phyloP scores from a whole-genome alignment of 176 grass and related monocot genomes.

The Eremochloa ophiuroides region DNA sequence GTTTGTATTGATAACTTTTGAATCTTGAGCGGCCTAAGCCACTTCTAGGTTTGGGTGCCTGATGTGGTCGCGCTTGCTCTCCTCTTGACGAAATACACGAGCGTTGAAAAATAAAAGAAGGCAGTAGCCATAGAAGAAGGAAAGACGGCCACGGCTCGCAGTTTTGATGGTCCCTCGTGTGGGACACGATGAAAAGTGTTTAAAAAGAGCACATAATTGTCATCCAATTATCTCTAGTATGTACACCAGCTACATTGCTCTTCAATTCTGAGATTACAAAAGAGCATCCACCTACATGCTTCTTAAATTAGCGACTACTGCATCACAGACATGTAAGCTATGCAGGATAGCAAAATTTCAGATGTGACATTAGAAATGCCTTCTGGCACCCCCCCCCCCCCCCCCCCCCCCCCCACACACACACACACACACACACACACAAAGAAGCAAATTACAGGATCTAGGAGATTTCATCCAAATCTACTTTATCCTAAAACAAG shows the following conservation, averaged over 20 bases:
- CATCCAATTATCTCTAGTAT: neutral
- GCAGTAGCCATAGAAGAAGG: neutral
- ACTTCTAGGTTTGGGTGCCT: too few species aligned
- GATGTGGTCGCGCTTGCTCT: too few species aligned
- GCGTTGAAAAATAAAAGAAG: neutral
- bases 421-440: too few species aligned
- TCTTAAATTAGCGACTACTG: neutral
- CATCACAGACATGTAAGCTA: neutral
- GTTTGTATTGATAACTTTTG: too few species aligned
- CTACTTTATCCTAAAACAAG: conserved; percentile 9
- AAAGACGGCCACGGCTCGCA: neutral
- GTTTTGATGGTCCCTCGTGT: neutral
- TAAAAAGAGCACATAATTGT: neutral
- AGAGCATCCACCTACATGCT: neutral
- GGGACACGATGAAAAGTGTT: neutral
- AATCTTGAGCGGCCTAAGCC: too few species aligned
- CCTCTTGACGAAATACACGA: too few species aligned
- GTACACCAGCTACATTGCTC: neutral
- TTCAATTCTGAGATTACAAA: neutral
- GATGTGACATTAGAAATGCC: neutral
- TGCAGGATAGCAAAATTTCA: neutral
- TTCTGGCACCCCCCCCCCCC: neutral
- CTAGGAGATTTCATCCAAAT: neutral
- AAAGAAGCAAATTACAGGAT: neutral
- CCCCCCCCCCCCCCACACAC: too few species aligned